These are phyloP conservation scores for Beta lomatogona DNA, from an alignment of 179 eudicot genomes.

Conservation along the genomic window DNA sequence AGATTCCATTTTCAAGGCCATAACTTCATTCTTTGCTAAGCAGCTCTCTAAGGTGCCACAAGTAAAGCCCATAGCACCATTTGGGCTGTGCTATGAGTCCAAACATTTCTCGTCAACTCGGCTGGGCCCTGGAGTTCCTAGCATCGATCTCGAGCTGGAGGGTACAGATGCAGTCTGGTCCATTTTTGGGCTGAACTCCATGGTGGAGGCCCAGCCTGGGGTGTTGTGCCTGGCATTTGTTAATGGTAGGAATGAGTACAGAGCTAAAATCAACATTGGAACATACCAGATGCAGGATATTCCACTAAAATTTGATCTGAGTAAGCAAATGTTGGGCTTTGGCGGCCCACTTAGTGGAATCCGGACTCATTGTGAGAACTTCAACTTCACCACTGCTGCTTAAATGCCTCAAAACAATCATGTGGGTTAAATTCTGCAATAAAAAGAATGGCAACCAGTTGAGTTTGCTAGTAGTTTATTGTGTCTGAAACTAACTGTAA, in stretches of 20 bases:
- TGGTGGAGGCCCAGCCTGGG: conserved; percentile 47
- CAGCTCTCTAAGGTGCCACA: conserved; percentile 25
- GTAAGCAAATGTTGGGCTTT: conserved; percentile 33
- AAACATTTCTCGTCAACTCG: conserved; percentile 33
- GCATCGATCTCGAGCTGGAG: conserved; percentile 41
- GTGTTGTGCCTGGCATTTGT: conserved; percentile 45
- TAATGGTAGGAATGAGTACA: conserved; percentile 33
- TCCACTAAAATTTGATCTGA: conserved; percentile 36
- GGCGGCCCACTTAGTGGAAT: conserved; percentile 36
- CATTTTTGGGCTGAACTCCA: conserved; percentile 34
- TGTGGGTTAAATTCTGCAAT: too few species aligned
- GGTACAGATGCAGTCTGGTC: conserved; percentile 34
- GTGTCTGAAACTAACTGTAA: too few species aligned
- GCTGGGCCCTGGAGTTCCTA: conserved; percentile 43
- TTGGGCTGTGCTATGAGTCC: conserved; percentile 46
- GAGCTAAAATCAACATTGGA: conserved; percentile 42
- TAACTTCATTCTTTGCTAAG: conserved; percentile 24
- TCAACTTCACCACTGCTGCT: conserved; percentile 34
- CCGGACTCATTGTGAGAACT: conserved; percentile 38
- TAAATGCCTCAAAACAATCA: conserved; percentile 11
- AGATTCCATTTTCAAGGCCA: conserved; percentile 35
- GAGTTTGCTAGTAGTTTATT: too few species aligned
- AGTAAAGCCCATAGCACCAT: conserved; percentile 38
- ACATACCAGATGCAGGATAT: conserved; percentile 40
- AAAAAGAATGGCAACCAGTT: too few species aligned